Evolutionary conservation across 73 alveolate species (phyloP), one percentile per base, ranked within the genome.

Genomic region (Paramecium tetraurelia): DNA sequence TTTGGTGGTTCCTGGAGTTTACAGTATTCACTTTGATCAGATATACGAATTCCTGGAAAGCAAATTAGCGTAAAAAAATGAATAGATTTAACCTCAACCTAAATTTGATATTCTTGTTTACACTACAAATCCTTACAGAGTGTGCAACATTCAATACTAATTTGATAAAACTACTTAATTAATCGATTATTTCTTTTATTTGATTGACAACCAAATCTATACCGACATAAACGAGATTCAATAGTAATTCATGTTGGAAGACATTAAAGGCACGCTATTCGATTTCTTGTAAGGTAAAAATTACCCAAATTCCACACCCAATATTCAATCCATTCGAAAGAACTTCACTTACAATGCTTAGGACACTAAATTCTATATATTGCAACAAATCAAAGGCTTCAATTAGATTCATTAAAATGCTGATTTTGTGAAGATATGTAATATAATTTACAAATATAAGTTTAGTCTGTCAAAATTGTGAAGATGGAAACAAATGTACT

Each of bases 1-100:
- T 5, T 38, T 75, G n/a, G 87, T 75, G 12, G 87, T 75, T 75
- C 87, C 87, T n/a, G 87, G 87, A 75, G 68, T 38, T 38, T 75
- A 75, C 8, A 41, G 59, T 75, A 75, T 75, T 16, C 7, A 75
- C 5, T 75, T 35, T 35, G 68, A 75, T 21, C 21, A 75, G 4
- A 35, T 75, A 1, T 38, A 38, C 12, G 59, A 38, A 22, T 75
- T 38, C 21, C 5, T 75, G 21, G 36, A 75, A 75, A 31, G 38
- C 14, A 75, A 75, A 75, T 75, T 41, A 38, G 18, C 35, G 10
- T 12, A 10, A 21, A 75, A 75, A 16, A 29, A 38, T 38, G 12
- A 29, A 41, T n/a, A 7, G 1, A 21, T 29, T 20, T 6, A 75
- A 35, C 58, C 87, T 5, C 6, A 22, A 31, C 6, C 41, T 16